Base-by-base conservation (phyloP, 2,329 filamentous ascomycete genomes). In the Chalara sp. region DNA sequence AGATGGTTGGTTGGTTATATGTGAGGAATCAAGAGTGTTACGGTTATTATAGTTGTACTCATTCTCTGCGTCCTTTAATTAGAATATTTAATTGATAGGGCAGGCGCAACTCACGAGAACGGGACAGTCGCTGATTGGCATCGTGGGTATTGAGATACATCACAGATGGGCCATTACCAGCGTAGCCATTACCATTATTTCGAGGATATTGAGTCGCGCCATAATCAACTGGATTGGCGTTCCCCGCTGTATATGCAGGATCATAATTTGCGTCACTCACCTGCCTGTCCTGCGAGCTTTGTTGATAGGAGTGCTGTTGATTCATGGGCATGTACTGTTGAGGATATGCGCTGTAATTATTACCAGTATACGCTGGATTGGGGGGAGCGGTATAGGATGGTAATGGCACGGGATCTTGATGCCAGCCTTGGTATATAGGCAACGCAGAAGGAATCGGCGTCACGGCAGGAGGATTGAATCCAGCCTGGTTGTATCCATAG, bases 181-280 rank as follows among this genome's bases (percentile, higher is more conserved):
- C 41, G 49, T 62, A 62, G n/a, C 51, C 53, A 21, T 44, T 56
- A 4, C 54, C 51, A 50, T 56, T 53, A 49, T 54, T 59, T n/a
- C 46, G 48, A 46, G 48, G 46, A 81, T 57, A 60, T 12, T 58
- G 55, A 44, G 45, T 47, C 30, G 51, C 39, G 7, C 53, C 53
- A 55, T 59, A 59, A 30, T 46, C 49, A 33, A 46, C 44, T 30
- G 46, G 33, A 28, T 53, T 44, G 32, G 48, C 52, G 44, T 55
- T 55, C 5, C 51, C 40, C 30, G 53, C 41, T 42, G 42, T 48
- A 35, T 47, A 43, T 2, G 76, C 60, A 58, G 81, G 76, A 46
- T 81, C 77, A 46, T 77, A 74, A 58, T 85, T 82, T 13, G 75
- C 79, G 59, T 92, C 88, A 56, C 81, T 87, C 32, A 93, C 66